Base-by-base conservation (phyloP, 176 grass and related monocot genomes). In the Avena insularis region DNA sequence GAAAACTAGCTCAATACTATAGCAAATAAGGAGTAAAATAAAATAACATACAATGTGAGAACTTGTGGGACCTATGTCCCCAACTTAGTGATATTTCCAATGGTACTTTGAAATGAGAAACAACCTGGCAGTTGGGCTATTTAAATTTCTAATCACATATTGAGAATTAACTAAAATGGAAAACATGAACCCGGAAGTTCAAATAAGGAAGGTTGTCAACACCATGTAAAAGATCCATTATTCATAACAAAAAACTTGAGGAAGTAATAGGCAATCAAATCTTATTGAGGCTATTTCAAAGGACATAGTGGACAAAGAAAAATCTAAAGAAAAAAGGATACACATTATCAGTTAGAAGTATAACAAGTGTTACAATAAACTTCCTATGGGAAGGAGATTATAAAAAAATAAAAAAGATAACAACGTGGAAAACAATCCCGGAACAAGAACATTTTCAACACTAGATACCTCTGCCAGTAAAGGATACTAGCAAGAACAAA, bases 231-330 rank as follows among this genome's bases (percentile, higher is more conserved):
- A 48, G 16, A 17, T 53, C 17, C 21, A 35, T 43, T 23, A 43
- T 67, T 75, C 8, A 27, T 45, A 79, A n/a, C n/a, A 46, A 59
- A 76, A 36, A 25, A 85, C 27, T 36, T 10, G 15, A 48, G 33
- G 14, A 58, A 71, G 79, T 9, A 62, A 47, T 13, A 81, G 47
- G 35, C 12, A 21, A 80, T 74, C 12, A n/a, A 38, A 65, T 80
- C 77, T 46, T 51, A 72, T 66, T 63, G 21, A 67, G 68, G 15
- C 57, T 48, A 31, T 21, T 78, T 83, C 15, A 85, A 72, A 51
- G 20, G 31, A 76, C 25, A 77, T 7, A 77, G 71, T 68, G 36
- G 47, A 19, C 58, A 77, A n/a, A 58, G 15, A 57, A 82, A 55
- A 27, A 68, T n/a, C 13, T 47, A 77, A n/a, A 58, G 15, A 57